Base-by-base conservation (phyloP, 2,329 filamentous ascomycete genomes). In the Atkinsonella hypoxylon region DNA sequence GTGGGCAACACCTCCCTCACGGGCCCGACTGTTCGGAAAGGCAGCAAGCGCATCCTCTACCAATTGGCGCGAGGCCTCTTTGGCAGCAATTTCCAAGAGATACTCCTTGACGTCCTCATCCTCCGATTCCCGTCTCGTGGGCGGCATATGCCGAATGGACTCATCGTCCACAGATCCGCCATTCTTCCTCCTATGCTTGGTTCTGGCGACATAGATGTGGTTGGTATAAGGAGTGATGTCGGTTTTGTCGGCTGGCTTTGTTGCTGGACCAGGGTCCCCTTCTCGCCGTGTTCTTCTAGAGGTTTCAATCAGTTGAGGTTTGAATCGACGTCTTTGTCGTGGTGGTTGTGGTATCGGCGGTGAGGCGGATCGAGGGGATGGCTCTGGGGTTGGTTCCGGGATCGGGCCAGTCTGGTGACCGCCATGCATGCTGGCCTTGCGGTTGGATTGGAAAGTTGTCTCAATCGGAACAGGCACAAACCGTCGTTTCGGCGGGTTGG, bases 281-380 rank as follows among this genome's bases (percentile, higher is more conserved):
- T 77, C 77, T 59, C 81, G 81, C 55, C 85, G 80, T 34, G 82
- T 81, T 49, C 89, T 77, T 58, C 82, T 80, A 4, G 85, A 85
- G 2, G 87, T 90, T 66, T 91, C 88, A 54, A 95, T 83, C 50
- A 95, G 72, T 60, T 91, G 84, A 12, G 89, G 89, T 31, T 83
- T 77, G 64, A 94, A 95, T 53, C 70, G 70, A 55, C 75, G 72
- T 30, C 58, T 70, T 61, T 42, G 70, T 64, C 41, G 71, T 63
- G 51, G 69, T 66, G 57, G 65, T 59, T 58, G 70, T 67, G 42
- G 68, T 65, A 2, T 71, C 22, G 51, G 54, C 45, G 72, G 69
- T 2, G 74, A 73, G 6, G 71, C 67, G 11, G 74, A 72, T 49
- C 73, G 73, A 41, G 76, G 75, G 45, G 74, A 77, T 15, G 73